Evolutionary conservation across 495 filamentous ascomycete species (phyloP).

Genomic region (Lentithecium fluviatile): DNA sequence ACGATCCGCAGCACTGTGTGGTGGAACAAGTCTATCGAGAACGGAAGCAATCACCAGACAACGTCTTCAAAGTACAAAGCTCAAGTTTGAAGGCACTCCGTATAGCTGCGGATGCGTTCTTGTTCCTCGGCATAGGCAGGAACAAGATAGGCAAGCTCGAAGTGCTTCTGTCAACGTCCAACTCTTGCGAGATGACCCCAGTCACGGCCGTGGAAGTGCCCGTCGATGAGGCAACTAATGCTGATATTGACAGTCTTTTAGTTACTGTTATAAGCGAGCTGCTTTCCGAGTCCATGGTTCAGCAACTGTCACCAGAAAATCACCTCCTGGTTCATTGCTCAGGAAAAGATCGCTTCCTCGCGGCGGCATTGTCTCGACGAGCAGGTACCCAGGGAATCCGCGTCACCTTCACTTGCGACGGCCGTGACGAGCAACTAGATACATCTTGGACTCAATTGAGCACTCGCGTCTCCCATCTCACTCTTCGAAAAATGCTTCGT

Average conservation of each 20-base stretch:
- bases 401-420: no score
- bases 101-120: conserved; percentile 1
- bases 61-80: conserved; percentile 3
- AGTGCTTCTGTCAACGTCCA: background rate
- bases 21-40: no score
- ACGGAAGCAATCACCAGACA: no score
- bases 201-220: background rate
- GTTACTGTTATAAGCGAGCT: background rate
- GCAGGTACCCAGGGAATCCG: no score
- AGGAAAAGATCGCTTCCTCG: conserved; percentile 2
- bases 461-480: no score
- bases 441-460: no score
- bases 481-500: no score
- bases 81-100: conserved; percentile 5
- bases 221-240: no score
- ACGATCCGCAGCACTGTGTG: background rate
- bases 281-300: conserved; percentile 1
- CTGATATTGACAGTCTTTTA: background rate
- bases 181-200: background rate
- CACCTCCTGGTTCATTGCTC: no score
- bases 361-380: background rate
- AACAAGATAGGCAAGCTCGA: background rate
- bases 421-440: no score
- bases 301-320: background rate
- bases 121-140: conserved; percentile 6